Percentiles rank a stretch among this genome's conserved stretches.
Evolutionary conservation across 140 eudicot species (phyloP).

Genomic region (Senecio squalidus): DNA sequence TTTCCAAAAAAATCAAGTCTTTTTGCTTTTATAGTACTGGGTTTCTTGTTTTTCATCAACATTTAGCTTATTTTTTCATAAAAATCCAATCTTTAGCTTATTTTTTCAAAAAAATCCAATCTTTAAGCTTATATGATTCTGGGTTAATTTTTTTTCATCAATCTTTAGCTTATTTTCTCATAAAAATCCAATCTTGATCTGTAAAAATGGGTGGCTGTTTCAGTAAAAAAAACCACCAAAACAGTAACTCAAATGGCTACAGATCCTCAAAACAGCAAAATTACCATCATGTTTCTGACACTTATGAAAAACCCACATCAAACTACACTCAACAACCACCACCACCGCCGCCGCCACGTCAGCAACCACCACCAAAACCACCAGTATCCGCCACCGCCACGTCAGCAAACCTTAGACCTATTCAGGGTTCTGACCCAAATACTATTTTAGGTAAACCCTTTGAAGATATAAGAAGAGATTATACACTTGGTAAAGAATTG

Average conservation of each 20-base stretch:
- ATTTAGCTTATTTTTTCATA: not conserved
- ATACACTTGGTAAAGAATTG: constrained; percentile 71
- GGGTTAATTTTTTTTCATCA: too few species aligned
- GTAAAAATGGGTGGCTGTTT: constrained; percentile 52
- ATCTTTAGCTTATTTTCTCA: too few species aligned
- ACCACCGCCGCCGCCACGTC: constrained; percentile 23
- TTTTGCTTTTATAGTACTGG: too few species aligned
- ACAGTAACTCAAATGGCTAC: constrained; percentile 30
- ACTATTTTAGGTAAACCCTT: constrained; percentile 73
- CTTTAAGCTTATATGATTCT: not conserved
- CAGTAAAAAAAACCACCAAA: constrained; percentile 34
- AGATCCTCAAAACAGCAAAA: constrained; percentile 32
- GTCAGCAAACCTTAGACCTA: constrained; percentile 32
- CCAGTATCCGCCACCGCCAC: constrained; percentile 15
- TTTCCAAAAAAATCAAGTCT: too few species aligned
- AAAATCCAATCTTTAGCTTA: not conserved
- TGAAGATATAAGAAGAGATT: constrained; percentile 62
- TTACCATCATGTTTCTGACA: constrained; percentile 32
- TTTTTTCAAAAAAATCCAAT: not conserved
- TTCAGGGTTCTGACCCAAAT: constrained; percentile 36
- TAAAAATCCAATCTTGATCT: constrained; percentile 17
- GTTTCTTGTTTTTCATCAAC: not conserved
- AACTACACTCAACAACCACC: constrained; percentile 23
- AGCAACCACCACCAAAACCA: constrained; percentile 24
- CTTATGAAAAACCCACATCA: constrained; percentile 37